Evolutionary conservation across 208 protist species (phyloP).

Genomic region (Wallacemonas sp.): DNA sequence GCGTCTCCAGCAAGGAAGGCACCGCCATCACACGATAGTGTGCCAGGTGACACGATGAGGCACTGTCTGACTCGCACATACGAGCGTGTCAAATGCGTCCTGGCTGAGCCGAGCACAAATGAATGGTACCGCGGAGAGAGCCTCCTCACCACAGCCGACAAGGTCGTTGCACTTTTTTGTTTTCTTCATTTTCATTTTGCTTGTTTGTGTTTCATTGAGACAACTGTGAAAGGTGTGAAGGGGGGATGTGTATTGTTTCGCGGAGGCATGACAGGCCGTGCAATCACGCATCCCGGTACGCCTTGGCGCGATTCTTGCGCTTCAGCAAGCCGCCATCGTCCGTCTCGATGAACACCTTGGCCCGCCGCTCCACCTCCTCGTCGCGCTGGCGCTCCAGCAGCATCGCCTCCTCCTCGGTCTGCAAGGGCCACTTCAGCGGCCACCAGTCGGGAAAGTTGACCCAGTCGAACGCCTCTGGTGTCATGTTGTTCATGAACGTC

Average conservation of each 20-base stretch:
- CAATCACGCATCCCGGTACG: slow-evolving; percentile 67
- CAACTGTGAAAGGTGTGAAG: not conserved
- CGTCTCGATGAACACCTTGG: slow-evolving; percentile 62
- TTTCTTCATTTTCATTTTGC: not conserved
- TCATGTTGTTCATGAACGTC: slow-evolving; percentile 79
- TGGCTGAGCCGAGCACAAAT: no score
- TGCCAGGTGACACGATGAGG: no score
- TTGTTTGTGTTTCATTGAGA: not conserved
- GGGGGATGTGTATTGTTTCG: not conserved
- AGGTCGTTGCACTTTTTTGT: not conserved
- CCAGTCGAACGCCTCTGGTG: slow-evolving; percentile 86
- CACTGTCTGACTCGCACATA: no score
- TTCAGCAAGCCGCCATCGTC: slow-evolving; percentile 76
- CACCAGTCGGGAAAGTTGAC: slow-evolving; percentile 92
- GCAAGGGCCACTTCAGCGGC: slow-evolving; percentile 77
- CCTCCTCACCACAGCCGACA: no score
- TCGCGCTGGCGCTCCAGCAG: slow-evolving; percentile 70
- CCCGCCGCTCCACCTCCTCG: slow-evolving; percentile 80
- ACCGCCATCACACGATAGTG: no score
- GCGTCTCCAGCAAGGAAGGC: no score
- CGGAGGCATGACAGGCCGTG: no score
- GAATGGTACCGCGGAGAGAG: no score
- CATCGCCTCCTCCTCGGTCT: slow-evolving; percentile 81
- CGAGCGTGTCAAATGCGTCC: no score
- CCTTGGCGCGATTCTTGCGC: slow-evolving; percentile 68